A percentile compares a stretch with the other conserved stretches of the same genome.
Conservation (phyloP, 768 basidiomycete species). For the Lentinula boryana region DNA sequence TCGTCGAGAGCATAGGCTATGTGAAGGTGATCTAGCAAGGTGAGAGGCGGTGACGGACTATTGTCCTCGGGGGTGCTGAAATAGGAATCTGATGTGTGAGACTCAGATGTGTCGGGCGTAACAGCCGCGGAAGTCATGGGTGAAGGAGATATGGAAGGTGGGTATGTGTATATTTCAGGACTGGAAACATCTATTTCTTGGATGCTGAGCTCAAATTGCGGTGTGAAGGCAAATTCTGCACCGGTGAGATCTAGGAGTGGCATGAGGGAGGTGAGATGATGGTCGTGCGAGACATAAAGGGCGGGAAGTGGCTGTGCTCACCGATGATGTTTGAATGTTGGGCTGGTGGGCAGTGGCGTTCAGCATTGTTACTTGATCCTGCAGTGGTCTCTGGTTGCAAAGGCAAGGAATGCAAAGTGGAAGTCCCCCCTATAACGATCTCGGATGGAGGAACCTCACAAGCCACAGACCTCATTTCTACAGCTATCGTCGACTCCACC, state of each 20-base stretch:
- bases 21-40: constrained; percentile 61
- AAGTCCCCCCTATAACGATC: neutral
- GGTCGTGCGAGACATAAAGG: neutral
- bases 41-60: constrained; percentile 20
- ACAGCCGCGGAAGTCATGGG: neutral
- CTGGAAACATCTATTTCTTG: neutral
- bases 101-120: neutral
- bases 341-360: neutral
- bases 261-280: neutral
- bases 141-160: neutral
- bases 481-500: neutral
- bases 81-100: neutral
- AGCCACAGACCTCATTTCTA: neutral
- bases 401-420: neutral
- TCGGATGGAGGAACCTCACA: neutral
- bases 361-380: neutral
- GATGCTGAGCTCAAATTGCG: neutral
- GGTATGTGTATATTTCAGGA: neutral
- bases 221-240: neutral
- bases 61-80: neutral
- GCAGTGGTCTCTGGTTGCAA: neutral
- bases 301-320: constrained; percentile 5
- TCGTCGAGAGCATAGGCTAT: constrained; percentile 63
- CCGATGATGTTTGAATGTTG: neutral
- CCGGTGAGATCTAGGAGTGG: neutral